Evolutionary conservation across 1,139 yeast genomes (phyloP).

Genomic region (Pichia norvegensis): DNA sequence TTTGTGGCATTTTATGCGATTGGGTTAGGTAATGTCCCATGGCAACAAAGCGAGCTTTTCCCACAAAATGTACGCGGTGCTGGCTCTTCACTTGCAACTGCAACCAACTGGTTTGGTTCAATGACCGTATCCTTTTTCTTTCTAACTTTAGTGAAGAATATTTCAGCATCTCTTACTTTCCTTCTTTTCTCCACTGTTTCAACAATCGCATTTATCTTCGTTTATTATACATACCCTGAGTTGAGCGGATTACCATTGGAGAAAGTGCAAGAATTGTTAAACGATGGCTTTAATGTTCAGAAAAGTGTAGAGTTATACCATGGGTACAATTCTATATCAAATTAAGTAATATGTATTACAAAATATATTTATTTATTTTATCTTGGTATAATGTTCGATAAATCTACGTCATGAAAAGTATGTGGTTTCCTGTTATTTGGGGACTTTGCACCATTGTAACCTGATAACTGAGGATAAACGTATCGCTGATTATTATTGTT

Average conservation of each 20-base stretch:
- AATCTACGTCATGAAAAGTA: background rate
- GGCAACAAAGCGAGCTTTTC: conserved; percentile 57
- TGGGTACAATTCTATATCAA: background rate
- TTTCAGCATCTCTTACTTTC: conserved; percentile 51
- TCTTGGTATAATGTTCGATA: background rate
- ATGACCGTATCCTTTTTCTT: conserved; percentile 47
- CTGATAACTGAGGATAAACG: background rate
- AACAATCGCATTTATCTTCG: conserved; percentile 38
- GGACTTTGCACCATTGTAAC: background rate
- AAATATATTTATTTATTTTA: background rate
- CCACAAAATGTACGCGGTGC: conserved; percentile 50
- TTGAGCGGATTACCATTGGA: conserved; percentile 50
- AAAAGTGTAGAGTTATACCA: conserved; percentile 35
- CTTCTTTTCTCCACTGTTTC: conserved; percentile 45
- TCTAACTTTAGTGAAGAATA: conserved; percentile 45
- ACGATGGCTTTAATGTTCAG: conserved; percentile 43
- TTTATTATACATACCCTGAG: conserved; percentile 47
- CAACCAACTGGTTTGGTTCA: conserved; percentile 54
- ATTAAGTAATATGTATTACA: background rate
- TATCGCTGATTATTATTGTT: background rate
- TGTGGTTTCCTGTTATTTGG: background rate
- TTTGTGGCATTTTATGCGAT: conserved; percentile 50
- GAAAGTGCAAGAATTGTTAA: conserved; percentile 43
- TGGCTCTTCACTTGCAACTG: conserved; percentile 50
- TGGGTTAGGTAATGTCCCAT: conserved; percentile 54